Base-by-base conservation (phyloP, 345 rosid genomes). In the Camelina hispida region DNA sequence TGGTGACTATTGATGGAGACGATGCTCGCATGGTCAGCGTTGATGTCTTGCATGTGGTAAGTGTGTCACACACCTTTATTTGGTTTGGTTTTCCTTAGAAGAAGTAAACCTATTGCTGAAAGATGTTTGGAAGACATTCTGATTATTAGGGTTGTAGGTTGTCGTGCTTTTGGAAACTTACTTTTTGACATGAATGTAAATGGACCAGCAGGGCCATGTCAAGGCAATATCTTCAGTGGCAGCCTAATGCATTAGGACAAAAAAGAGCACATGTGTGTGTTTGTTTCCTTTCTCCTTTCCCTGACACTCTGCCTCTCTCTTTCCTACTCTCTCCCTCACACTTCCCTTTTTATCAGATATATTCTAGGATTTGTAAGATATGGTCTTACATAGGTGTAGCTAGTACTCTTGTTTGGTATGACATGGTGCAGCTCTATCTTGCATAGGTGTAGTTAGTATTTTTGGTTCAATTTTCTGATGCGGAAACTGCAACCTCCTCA, bases 251-350 rank as follows among this genome's bases (percentile, higher is more conserved):
- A 85, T 88, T 85, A 82, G 93, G 93, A 87, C n/a, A 94, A 96
- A 91, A 96, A 91, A 93, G 96, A 88, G 89, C 96, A 74, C 89
- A 86, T n/a, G n/a, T 85, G 94, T 86, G 96, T 96, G 98, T 93
- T 96, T 91, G 99, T 96, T 96, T 91, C 82, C 98, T 88, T 90
- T 96, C 99, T 96, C 96, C 93, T 96, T 91, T 89, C 89, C 93
- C 88, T 89, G 83, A 82, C 85, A 83, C n/a, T n/a, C 97, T 87
- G 82, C 82, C 93, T 88, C 96, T 91, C 82, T 90, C 86, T 85
- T 87, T 85, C 90, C 93, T 89, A 77, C 85, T 66, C 87, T 87
- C 82, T 89, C 85, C 87, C 87, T 89, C 86, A 81, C 81, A 79
- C 75, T 87, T 93, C 85, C 91, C 89, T 79, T 72, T 82, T 82